Conservation (phyloP, 164 flowering plant species). For the Sextonia rubra region DNA sequence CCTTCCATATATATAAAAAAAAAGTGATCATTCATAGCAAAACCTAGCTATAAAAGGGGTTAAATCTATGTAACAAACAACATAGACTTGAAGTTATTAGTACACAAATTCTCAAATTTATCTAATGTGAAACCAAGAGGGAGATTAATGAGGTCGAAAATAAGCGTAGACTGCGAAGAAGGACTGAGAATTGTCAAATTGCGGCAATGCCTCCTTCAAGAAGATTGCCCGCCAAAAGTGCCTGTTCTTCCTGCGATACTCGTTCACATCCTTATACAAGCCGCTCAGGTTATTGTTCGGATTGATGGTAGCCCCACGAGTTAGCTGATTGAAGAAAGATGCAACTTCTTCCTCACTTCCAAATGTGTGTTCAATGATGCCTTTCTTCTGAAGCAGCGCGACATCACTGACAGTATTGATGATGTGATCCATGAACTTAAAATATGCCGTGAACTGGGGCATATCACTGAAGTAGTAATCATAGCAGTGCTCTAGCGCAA, state of each 20-base stretch:
- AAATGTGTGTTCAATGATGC: slow-evolving; percentile 23
- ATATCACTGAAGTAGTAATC: slow-evolving; percentile 1
- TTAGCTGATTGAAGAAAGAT: slow-evolving; percentile 21
- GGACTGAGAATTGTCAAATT: slow-evolving; percentile 25
- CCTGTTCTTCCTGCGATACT: slow-evolving; percentile 9
- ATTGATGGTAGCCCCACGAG: slow-evolving; percentile 20
- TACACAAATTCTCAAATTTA: too few relatives aligned
- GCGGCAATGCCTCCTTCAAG: slow-evolving; percentile 20
- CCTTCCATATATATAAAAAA: too few relatives aligned
- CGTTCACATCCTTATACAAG: slow-evolving; percentile 12
- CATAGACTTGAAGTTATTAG: too few relatives aligned
- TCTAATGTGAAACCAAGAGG: too few relatives aligned
- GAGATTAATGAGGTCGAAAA: slow-evolving; percentile 1
- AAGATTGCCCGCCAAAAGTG: slow-evolving; percentile 17
- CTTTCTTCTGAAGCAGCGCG: slow-evolving; percentile 20
- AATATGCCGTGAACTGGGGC: slow-evolving; percentile 20
- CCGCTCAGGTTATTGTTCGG: slow-evolving; percentile 11
- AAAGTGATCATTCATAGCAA: too few relatives aligned
- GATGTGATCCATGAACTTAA: slow-evolving; percentile 26
- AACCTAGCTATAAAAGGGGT: too few relatives aligned
- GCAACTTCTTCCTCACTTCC: slow-evolving; percentile 27
- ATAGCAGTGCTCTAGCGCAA: slow-evolving; percentile 31
- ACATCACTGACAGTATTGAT: slow-evolving; percentile 26
- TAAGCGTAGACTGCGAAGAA: slow-evolving; percentile 11
- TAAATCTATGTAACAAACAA: too few relatives aligned